Evolutionary conservation across 2,329 filamentous ascomycete genomes (phyloP), one percentile per base, ranked within the genome.

Genomic region (Fusarium burgessii): DNA sequence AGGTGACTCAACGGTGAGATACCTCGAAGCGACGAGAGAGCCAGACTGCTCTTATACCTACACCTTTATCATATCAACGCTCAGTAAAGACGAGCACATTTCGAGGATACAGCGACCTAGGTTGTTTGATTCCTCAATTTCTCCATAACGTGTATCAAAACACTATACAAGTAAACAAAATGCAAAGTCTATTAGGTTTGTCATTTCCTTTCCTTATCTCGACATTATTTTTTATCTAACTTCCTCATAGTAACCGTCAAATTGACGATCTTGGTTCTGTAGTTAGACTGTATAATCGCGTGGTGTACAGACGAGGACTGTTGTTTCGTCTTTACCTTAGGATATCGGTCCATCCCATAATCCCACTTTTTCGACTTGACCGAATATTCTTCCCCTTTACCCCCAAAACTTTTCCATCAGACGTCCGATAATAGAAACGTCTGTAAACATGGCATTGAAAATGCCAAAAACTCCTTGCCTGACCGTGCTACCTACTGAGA

Each of bases 401-500:
- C 29, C 40, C 27, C 32, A 42, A 32, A 23, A 27, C 13, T 12
- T 50, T 40, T n/a, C 23, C 9, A 55, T 35, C 35, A 51, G n/a
- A 52, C 40, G 33, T 27, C 9, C 17, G 56, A 23, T 25, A 29
- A 49, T 33, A 20, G 20, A n/a, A 18, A 8, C n/a, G 42, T 40
- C 42, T 33, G 46, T 9, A 29, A 49, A 45, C 32, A 78, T 79
- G 77, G 64, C 72, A 11, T 38, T 52, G 9, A 49, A 54, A 40
- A 45, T 56, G n/a, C 58, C 58, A 41, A 67, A 66, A 45, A 23
- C 54, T 4, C 65, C 68, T 27, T 66, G 61, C 41, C 71, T 83
- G 23, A 66, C 77, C 47, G 72, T 71, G 45, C 64, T 84, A 49
- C 85, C 86, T 1, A 77, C 81, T 6, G 87, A 89, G 71, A 80